Percentiles rank a stretch among this genome's conserved stretches.
Conservation (phyloP, 768 basidiomycete species). For the Chiua virens region DNA sequence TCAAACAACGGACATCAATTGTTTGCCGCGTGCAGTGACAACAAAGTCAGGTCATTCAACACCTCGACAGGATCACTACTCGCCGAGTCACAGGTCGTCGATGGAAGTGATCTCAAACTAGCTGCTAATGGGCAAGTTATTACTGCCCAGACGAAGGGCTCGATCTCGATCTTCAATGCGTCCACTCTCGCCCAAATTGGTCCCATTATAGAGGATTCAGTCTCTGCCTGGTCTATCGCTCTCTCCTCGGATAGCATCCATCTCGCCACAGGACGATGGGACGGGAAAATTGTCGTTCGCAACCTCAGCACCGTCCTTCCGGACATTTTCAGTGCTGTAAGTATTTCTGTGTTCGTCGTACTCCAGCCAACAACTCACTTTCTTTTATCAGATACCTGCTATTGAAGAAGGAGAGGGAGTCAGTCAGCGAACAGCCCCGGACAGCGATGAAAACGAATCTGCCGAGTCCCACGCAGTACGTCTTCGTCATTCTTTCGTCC, state of each 20-base stretch:
- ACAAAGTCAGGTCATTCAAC: background rate
- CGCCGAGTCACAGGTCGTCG: background rate
- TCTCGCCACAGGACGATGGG: conserved; percentile 1
- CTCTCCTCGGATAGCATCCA: background rate
- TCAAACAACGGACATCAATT: background rate
- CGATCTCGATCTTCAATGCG: background rate
- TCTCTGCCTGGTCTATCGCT: background rate
- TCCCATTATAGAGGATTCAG: background rate
- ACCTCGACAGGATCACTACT: background rate
- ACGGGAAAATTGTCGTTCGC: background rate
- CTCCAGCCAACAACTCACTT: too few species aligned
- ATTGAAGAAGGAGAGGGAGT: too few species aligned
- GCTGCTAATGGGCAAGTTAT: conserved; percentile 1
- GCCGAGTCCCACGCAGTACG: background rate
- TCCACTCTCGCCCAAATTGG: background rate
- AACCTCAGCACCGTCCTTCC: background rate
- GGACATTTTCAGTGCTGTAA: background rate
- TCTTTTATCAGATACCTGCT: too few species aligned
- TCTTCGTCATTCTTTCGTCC: background rate
- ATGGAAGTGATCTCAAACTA: background rate
- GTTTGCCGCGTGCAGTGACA: too few species aligned
- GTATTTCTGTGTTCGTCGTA: too few species aligned
- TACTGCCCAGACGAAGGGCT: background rate
- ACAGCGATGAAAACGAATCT: too few species aligned
- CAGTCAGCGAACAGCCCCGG: too few species aligned